Evolutionary conservation across 352 stramenopile species (phyloP).

Genomic region (Peronospora farinosa): DNA sequence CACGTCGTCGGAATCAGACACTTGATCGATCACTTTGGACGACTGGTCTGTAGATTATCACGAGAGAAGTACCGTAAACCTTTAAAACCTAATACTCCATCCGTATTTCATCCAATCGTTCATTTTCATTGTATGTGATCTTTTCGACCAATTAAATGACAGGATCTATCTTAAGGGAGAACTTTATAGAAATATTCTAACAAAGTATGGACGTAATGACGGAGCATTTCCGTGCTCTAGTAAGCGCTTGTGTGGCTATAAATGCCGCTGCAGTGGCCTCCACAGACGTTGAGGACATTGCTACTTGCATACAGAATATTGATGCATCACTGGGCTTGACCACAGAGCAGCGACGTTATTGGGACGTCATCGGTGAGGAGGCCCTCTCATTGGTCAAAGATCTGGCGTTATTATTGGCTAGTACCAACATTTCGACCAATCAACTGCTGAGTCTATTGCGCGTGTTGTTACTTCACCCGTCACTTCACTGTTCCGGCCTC

Average conservation of each 20-base stretch:
- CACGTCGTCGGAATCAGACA: neutral
- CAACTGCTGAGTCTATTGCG: conserved; percentile 33
- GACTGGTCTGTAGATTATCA: conserved; percentile 13
- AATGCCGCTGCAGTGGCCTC: conserved; percentile 13
- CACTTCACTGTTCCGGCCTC: conserved; percentile 36
- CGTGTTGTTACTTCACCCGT: conserved; percentile 31
- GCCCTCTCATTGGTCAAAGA: conserved; percentile 32
- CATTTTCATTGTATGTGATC: neutral
- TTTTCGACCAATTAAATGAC: conserved; percentile 13
- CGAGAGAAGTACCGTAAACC: neutral
- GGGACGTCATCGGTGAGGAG: conserved; percentile 36
- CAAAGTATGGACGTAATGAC: conserved; percentile 32
- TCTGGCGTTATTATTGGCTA: conserved; percentile 60
- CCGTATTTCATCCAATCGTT: neutral
- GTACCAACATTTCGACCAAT: conserved; percentile 30
- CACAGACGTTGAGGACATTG: conserved; percentile 1
- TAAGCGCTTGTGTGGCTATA: conserved; percentile 34
- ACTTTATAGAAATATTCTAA: conserved; percentile 9
- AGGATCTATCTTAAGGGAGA: conserved; percentile 6
- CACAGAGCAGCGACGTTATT: conserved; percentile 46
- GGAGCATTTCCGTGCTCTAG: conserved; percentile 38
- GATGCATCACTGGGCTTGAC: conserved; percentile 22
- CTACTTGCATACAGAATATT: conserved; percentile 5
- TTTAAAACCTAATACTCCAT: neutral
- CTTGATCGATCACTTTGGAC: conserved; percentile 1